Conservation (phyloP, 306 rosid species). For the Acacia acuminata region DNA sequence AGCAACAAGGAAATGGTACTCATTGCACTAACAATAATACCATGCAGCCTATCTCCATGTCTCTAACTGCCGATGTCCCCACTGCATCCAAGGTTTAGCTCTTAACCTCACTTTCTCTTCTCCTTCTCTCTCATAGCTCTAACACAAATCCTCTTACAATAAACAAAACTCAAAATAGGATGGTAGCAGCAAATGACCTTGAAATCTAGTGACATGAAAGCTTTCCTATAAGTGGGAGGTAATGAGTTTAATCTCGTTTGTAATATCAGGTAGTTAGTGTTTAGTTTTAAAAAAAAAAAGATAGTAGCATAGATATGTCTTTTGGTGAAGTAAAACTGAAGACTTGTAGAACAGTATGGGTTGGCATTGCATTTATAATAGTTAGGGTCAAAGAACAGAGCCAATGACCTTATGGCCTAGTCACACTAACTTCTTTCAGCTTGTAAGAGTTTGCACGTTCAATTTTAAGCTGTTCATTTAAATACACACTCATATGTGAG, state of each 20-base stretch:
- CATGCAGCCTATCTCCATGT: constrained; percentile 15
- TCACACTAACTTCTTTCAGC: background rate
- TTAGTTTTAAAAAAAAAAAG: too few species aligned
- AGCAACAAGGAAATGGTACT: background rate
- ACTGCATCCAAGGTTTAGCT: constrained; percentile 23
- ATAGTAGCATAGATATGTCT: background rate
- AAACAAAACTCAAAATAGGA: background rate
- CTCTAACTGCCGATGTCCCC: constrained; percentile 17
- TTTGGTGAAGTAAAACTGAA: background rate
- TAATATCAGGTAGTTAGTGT: too few species aligned
- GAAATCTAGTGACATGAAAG: too few species aligned
- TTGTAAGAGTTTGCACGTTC: background rate
- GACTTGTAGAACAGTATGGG: background rate
- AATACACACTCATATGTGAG: background rate
- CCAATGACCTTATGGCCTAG: background rate
- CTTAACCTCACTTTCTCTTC: background rate
- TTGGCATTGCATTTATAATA: background rate
- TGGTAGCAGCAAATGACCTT: too few species aligned
- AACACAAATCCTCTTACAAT: background rate
- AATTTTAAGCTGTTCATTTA: background rate
- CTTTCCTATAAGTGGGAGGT: too few species aligned
- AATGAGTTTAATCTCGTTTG: too few species aligned
- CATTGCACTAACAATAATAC: background rate
- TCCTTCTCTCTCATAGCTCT: background rate
- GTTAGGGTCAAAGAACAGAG: background rate